A percentile compares a stretch with the other conserved stretches of the same genome.
phyloP scores from a whole-genome alignment of 805 yeast genomes.

The Candida patagonica region DNA sequence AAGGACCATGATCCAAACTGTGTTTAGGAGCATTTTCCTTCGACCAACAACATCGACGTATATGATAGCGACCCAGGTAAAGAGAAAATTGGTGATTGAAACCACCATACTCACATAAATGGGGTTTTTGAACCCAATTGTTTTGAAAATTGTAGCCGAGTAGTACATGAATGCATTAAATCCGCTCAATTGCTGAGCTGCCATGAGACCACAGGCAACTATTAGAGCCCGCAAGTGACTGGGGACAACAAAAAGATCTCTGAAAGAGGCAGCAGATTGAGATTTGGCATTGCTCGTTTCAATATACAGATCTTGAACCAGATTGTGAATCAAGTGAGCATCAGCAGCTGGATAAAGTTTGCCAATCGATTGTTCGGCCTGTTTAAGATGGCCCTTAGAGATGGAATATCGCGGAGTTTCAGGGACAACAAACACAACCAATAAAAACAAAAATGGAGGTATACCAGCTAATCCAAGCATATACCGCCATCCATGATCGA shows the following conservation, averaged over 20 bases:
- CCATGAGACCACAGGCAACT: slow-evolving; percentile 89
- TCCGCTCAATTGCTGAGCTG: slow-evolving; percentile 93
- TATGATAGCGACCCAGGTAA: slow-evolving; percentile 77
- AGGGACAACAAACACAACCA: slow-evolving; percentile 72
- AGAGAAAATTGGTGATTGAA: slow-evolving; percentile 87
- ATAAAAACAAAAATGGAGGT: slow-evolving; percentile 76
- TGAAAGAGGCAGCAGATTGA: slow-evolving; percentile 10
- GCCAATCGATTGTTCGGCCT: slow-evolving; percentile 59
- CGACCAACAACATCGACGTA: slow-evolving; percentile 85
- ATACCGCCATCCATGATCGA: slow-evolving; percentile 84
- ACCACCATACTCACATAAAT: slow-evolving; percentile 80
- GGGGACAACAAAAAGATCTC: slow-evolving; percentile 25
- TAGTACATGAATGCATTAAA: slow-evolving; percentile 95
- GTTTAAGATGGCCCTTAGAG: slow-evolving; percentile 52
- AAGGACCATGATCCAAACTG: slow-evolving; percentile 75
- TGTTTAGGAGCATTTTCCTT: slow-evolving; percentile 64
- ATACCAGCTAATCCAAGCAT: slow-evolving; percentile 83
- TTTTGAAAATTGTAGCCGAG: slow-evolving; percentile 82
- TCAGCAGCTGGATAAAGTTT: slow-evolving; percentile 57
- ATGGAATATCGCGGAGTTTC: slow-evolving; percentile 91
- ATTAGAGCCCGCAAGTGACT: slow-evolving; percentile 55
- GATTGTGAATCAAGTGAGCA: slow-evolving; percentile 51
- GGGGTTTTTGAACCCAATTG: slow-evolving; percentile 79
- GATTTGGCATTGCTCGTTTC: slow-evolving; percentile 15
- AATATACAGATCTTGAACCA: slow-evolving; percentile 51